Conservation (phyloP, 2,329 filamentous ascomycete genomes). For the Xylaria sp. region DNA sequence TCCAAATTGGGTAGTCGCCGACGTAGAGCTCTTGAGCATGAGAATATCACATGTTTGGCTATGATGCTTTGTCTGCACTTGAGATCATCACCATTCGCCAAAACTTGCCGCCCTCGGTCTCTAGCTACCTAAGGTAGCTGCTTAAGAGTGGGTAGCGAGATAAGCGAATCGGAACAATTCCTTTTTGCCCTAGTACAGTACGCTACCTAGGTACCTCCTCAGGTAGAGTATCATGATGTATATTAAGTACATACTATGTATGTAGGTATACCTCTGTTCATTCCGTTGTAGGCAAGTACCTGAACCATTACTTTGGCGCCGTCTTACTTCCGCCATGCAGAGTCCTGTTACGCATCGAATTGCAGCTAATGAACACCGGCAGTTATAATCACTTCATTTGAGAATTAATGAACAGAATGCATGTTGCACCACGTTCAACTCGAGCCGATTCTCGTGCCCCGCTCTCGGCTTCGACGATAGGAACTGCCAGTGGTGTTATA, state of each 20-base stretch:
- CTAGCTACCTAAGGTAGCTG: background rate
- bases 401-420: background rate
- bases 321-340: background rate
- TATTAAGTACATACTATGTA: too few relatives aligned
- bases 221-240: too few relatives aligned
- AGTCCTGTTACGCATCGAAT: conserved; percentile 7
- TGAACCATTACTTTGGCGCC: too few relatives aligned
- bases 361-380: conserved; percentile 8
- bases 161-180: conserved; percentile 31
- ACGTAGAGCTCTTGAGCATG: background rate
- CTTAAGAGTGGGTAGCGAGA: background rate
- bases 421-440: conserved; percentile 33
- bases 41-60: background rate
- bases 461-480: conserved; percentile 5
- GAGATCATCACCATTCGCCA: conserved; percentile 23
- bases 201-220: too few relatives aligned
- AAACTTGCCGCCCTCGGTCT: conserved; percentile 28
- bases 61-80: background rate
- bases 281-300: too few relatives aligned
- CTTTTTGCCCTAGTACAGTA: background rate
- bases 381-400: conserved; percentile 32
- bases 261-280: too few relatives aligned
- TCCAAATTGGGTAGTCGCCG: background rate
- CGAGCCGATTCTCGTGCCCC: conserved; percentile 33
- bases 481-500: background rate